phyloP scores from a whole-genome alignment of 2,329 filamentous ascomycete species.

The Microsporum audouinii region DNA sequence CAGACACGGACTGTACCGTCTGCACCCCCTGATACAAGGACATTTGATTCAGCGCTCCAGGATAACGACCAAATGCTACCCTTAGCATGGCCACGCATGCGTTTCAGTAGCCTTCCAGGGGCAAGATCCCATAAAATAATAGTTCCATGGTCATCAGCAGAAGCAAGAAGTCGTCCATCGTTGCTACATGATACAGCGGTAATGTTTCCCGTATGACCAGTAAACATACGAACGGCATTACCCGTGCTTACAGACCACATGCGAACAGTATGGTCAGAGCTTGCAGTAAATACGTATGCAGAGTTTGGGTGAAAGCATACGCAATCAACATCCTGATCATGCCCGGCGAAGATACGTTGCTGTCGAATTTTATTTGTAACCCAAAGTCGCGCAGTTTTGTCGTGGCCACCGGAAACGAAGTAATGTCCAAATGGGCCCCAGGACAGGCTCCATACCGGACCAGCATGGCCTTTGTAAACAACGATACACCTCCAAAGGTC shows the following conservation, averaged over 20 bases:
- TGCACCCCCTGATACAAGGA: slow-evolving; percentile 79
- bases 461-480: slow-evolving; percentile 85
- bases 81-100: slow-evolving; percentile 85
- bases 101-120: slow-evolving; percentile 77
- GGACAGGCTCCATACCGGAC: slow-evolving; percentile 73
- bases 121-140: slow-evolving; percentile 91
- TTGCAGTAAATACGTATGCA: slow-evolving; percentile 84
- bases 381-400: slow-evolving; percentile 85
- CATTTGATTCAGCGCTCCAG: slow-evolving; percentile 84
- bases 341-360: slow-evolving; percentile 76
- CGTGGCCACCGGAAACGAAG: slow-evolving; percentile 76
- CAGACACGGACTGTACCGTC: slow-evolving; percentile 89
- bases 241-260: slow-evolving; percentile 96
- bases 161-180: slow-evolving; percentile 82
- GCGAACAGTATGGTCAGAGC: slow-evolving; percentile 82
- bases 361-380: slow-evolving; percentile 85
- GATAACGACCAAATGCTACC: slow-evolving; percentile 87
- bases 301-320: slow-evolving; percentile 94
- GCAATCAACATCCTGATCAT: slow-evolving; percentile 84
- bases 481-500: slow-evolving; percentile 88
- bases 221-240: slow-evolving; percentile 79
- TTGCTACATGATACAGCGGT: slow-evolving; percentile 75
- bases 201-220: slow-evolving; percentile 79
- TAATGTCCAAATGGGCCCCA: slow-evolving; percentile 96
- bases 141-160: slow-evolving; percentile 74